A percentile compares a stretch with the other conserved stretches of the same genome.
Conservation (phyloP, 108 stramenopile species). For the Tribonema minus region DNA sequence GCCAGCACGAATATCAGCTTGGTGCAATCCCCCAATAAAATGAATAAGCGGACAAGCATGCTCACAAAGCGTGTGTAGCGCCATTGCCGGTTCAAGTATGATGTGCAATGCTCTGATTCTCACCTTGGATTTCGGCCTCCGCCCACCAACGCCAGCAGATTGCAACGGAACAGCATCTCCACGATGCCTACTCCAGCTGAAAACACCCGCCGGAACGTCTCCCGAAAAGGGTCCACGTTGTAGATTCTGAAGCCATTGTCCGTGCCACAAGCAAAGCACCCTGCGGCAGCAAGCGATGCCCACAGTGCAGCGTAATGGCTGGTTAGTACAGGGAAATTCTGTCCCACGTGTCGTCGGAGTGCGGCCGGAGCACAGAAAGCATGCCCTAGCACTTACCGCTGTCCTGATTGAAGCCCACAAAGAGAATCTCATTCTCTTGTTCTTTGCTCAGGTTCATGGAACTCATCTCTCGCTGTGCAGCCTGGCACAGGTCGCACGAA, state of each 20-base stretch:
- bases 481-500: too few relatives aligned
- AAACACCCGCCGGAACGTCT: constrained; percentile 67
- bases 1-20: too few relatives aligned
- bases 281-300: background rate
- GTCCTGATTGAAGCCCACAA: constrained; percentile 64
- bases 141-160: constrained; percentile 93
- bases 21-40: too few relatives aligned
- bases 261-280: constrained; percentile 71
- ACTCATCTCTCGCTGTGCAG: constrained; percentile 34
- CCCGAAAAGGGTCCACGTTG: constrained; percentile 84
- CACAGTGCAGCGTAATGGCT: too few relatives aligned
- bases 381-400: constrained; percentile 40
- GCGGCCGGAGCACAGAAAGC: too few relatives aligned
- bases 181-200: constrained; percentile 80
- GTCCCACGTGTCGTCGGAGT: too few relatives aligned
- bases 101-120: too few relatives aligned
- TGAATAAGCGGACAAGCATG: too few relatives aligned
- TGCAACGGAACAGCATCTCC: constrained; percentile 98
- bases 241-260: constrained; percentile 88
- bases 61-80: too few relatives aligned
- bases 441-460: constrained; percentile 46
- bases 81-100: too few relatives aligned
- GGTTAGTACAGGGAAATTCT: too few relatives aligned
- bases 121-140: constrained; percentile 74
- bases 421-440: constrained; percentile 54